Base-by-base conservation (phyloP, 1,284 basidiomycete species). In the Hymenochaete sp. region DNA sequence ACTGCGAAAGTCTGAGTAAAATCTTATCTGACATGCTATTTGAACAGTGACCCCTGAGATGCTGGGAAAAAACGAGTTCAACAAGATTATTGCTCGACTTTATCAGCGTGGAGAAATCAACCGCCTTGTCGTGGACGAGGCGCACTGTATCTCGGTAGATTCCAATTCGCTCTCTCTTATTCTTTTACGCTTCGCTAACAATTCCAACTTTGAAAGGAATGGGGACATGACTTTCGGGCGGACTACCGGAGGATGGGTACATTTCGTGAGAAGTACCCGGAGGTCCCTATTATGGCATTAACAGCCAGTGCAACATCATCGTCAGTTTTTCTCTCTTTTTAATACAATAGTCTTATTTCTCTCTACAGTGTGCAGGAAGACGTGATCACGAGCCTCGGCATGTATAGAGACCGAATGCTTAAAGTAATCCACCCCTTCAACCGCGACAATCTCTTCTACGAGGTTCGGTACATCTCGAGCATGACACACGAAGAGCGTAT, bases 211-310 rank as follows among this genome's bases (percentile, higher is more conserved):
- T 9, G 18, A 19, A 52, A 86, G 82, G 87, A 89, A 69, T 91
- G 88, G 88, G 88, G 87, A 0, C 82, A 83, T 40, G 77, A 84
- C 45, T 90, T 92, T 56, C 73, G 88, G 25, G 70, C 64, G 22
- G 79, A 84, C 40, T 93, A 90, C 58, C 67, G 83, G 35, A 71
- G 69, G 28, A 68, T 93, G 4, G 83, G 84, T 4, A 64, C 66
- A 18, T 88, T 93, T 59, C 71, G 88, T 1, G 64, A 74, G 25
- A 67, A 67, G 16, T 92, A 80, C 57, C 77, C 76, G 0, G 67
- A 70, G 42, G 73, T 92, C 0, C 89, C 89, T 0, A 82, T 93
- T 51, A 92, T 89, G 73, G 84, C 84, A 4, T 62, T 88, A n/a
- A 88, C 85, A 1, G 82, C 85, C 0, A 85, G 82, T 6, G 84